Base-by-base conservation (phyloP, 768 basidiomycete genomes). In the Russula earlei region DNA sequence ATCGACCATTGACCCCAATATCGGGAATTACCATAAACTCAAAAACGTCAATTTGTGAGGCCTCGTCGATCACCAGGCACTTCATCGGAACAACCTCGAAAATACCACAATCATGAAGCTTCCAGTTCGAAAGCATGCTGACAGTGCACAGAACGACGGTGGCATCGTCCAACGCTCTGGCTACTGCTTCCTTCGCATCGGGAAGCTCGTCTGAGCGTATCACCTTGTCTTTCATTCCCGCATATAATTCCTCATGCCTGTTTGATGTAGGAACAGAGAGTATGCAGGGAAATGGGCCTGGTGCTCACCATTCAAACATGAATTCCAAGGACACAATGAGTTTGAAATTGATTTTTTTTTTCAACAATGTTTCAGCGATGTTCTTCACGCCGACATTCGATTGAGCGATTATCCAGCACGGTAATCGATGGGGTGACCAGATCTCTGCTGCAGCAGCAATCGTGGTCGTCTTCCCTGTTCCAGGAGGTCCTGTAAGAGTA, bases 361-460 rank as follows among this genome's bases (percentile, higher is more conserved):
- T 67, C 33, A 74, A 64, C 33, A 91, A 69, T 67, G 84, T 86
- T 63, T 84, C 79, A 34, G 86, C 88, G 67, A 91, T 90, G 61
- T 91, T 91, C 67, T 88, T 88, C 24, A 91, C 88, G 11, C 84
- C 88, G 44, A 90, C 81, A 69, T 91, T 91, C 17, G 84, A 85
- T 61, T 91, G 85, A 11, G 88, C 86, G 63, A 87, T 71, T 7
- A 91, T 77, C 83, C 85, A 91, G 3, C 87, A 64, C 0, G 63
- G 37, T 19, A 10, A 4, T 51, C n/a, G 10, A 15, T 27, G 27
- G 22, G 22, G 12, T 22, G 25, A n/a, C 58, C 58, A 59, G 34
- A 51, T 36, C 17, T 25, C 49, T 14, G 54, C 58, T 15, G 58
- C 54, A 4, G 44, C 38, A 1, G 54, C 27, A n/a, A 59, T 59